Evolutionary conservation across 192 early-diverging fungal genomes (phyloP).

Genomic region (Dispira parvispora): DNA sequence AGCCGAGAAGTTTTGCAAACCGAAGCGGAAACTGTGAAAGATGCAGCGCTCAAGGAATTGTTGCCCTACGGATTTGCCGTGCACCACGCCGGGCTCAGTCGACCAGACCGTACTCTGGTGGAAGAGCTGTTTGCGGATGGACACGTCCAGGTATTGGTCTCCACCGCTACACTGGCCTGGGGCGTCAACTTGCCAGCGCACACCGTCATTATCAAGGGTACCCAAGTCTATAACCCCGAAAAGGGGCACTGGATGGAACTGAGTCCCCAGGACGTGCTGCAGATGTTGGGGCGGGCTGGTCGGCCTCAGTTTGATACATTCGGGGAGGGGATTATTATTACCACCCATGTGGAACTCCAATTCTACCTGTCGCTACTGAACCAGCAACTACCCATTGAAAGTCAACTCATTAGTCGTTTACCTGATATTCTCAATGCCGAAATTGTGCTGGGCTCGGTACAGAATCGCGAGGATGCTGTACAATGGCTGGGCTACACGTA

Average conservation of each 20-base stretch:
- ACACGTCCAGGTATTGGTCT: conserved; percentile 82
- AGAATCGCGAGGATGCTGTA: conserved; percentile 84
- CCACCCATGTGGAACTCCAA: conserved; percentile 76
- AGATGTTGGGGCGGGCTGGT: conserved; percentile 96
- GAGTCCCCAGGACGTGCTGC: conserved; percentile 89
- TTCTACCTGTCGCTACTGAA: conserved; percentile 91
- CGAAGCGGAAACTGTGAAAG: conserved; percentile 65
- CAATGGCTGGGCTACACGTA: conserved; percentile 94
- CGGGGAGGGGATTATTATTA: conserved; percentile 96
- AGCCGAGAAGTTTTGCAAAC: conserved; percentile 68
- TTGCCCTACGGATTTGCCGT: conserved; percentile 89
- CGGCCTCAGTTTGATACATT: conserved; percentile 90
- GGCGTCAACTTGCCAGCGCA: conserved; percentile 98
- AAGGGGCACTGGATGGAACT: conserved; percentile 92
- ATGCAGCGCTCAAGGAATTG: conserved; percentile 72
- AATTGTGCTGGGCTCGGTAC: conserved; percentile 80
- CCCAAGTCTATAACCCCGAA: conserved; percentile 92
- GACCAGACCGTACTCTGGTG: conserved; percentile 77
- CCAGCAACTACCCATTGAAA: conserved; percentile 95
- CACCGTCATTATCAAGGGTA: conserved; percentile 96
- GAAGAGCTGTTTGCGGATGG: conserved; percentile 88
- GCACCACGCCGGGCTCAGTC: conserved; percentile 93
- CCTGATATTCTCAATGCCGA: conserved; percentile 93
- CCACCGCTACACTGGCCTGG: conserved; percentile 96
- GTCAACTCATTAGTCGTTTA: conserved; percentile 72